Evolutionary conservation across 352 stramenopile species (phyloP).

Genomic region (Pythium folliculosum): DNA sequence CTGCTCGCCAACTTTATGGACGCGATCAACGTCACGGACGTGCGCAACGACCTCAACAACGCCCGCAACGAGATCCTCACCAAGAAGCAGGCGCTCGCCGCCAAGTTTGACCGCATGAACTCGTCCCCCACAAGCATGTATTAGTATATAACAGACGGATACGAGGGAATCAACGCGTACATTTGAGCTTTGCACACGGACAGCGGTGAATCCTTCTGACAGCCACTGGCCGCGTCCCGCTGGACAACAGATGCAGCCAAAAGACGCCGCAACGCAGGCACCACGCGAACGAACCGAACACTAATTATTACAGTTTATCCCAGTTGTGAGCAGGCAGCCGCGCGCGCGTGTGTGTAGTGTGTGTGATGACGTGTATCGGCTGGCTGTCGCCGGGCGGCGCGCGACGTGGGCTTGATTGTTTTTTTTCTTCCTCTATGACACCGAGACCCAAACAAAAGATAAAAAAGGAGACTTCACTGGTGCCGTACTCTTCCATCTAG

Average conservation of each 20-base stretch:
- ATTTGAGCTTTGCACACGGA: background rate
- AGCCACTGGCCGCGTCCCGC: too few relatives aligned
- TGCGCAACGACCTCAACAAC: slow-evolving; percentile 84
- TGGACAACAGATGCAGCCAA: too few relatives aligned
- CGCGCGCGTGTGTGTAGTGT: background rate
- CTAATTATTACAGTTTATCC: slow-evolving; percentile 38
- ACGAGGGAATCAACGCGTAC: background rate
- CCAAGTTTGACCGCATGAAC: slow-evolving; percentile 81
- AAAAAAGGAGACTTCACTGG: background rate
- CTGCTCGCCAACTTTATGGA: slow-evolving; percentile 89
- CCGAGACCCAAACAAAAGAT: slow-evolving; percentile 11
- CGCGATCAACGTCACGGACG: slow-evolving; percentile 89
- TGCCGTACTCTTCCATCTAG: slow-evolving; percentile 1
- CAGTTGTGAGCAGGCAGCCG: background rate
- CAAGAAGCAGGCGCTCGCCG: slow-evolving; percentile 87
- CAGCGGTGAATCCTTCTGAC: too few relatives aligned
- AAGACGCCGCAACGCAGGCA: background rate
- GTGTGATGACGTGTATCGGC: background rate
- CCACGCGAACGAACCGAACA: slow-evolving; percentile 12
- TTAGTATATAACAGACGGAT: background rate
- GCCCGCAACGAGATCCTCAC: slow-evolving; percentile 86
- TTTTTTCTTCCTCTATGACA: slow-evolving; percentile 31
- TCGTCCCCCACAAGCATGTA: slow-evolving; percentile 68
- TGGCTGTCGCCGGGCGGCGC: background rate
- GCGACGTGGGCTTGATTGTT: background rate